Evolutionary conservation across 768 basidiomycete genomes (phyloP).

Genomic region (Hygrocybe punicea): DNA sequence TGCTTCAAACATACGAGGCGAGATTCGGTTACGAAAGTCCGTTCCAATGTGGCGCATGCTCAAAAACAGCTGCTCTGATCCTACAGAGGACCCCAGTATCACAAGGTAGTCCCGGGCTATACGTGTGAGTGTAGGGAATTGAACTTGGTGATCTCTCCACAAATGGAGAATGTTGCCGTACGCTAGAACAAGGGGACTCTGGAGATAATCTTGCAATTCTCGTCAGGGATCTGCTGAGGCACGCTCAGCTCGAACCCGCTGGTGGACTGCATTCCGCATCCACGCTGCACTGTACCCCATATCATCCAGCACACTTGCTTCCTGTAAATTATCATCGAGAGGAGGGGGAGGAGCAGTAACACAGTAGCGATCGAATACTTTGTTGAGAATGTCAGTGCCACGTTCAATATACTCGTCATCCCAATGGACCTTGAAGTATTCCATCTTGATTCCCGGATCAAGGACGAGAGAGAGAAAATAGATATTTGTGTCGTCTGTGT

Average conservation of each 20-base stretch:
- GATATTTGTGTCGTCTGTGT: too few species aligned
- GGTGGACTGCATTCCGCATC: background rate
- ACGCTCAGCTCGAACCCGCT: background rate
- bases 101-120: background rate
- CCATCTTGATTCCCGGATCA: too few species aligned
- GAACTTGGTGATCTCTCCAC: background rate
- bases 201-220: background rate
- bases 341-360: background rate
- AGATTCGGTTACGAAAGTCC: background rate
- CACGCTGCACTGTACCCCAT: background rate
- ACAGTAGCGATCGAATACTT: constrained; percentile 12
- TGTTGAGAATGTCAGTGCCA: constrained; percentile 13
- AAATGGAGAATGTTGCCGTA: too few species aligned
- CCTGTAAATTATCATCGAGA: background rate
- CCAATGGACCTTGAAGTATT: too few species aligned
- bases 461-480: too few species aligned
- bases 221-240: background rate
- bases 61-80: background rate
- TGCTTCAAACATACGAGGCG: background rate
- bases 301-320: background rate
- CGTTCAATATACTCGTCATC: constrained; percentile 6
- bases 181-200: background rate
- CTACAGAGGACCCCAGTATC: background rate
- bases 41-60: background rate
- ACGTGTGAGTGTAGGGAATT: too few species aligned